phyloP scores from a whole-genome alignment of 805 yeast species.

The Candida ascalaphidarum region DNA sequence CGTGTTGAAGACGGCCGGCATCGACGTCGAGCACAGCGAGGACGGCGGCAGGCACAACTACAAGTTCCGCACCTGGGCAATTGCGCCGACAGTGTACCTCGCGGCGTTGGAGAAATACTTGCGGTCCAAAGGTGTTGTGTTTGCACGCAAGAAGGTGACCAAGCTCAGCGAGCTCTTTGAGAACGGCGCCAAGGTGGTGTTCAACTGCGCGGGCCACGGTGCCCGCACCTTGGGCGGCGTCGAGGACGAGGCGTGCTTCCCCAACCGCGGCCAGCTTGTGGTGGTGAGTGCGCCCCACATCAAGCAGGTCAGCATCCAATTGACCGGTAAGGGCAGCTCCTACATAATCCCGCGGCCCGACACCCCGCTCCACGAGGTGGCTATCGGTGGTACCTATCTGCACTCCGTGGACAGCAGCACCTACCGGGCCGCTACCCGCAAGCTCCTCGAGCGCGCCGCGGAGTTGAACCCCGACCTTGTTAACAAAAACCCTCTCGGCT shows the following conservation, averaged over 20 bases:
- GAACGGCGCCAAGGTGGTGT: constrained; percentile 23
- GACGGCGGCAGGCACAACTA: no score
- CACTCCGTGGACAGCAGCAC: constrained; percentile 58
- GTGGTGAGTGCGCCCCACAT: constrained; percentile 52
- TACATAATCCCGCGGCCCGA: constrained; percentile 68
- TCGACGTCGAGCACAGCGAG: no score
- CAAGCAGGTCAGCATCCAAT: constrained; percentile 43
- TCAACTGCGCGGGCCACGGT: constrained; percentile 75
- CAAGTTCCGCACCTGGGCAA: background rate
- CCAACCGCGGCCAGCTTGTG: constrained; percentile 77
- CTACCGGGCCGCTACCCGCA: constrained; percentile 46
- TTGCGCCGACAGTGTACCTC: constrained; percentile 38
- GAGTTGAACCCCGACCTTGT: constrained; percentile 42
- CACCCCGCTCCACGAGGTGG: constrained; percentile 55
- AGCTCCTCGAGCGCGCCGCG: constrained; percentile 53
- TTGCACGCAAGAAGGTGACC: constrained; percentile 35
- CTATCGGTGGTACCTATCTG: constrained; percentile 69
- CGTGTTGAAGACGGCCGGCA: no score
- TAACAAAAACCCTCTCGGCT: constrained; percentile 21
- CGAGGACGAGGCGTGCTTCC: constrained; percentile 50
- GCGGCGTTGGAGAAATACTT: constrained; percentile 38
- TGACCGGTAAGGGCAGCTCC: constrained; percentile 55
- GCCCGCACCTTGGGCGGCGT: constrained; percentile 60
- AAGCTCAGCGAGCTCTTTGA: constrained; percentile 51
- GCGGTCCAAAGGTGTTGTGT: constrained; percentile 38